Base-by-base conservation (phyloP, 139 green algal genomes). In the Chlamydomonas sphaeroides region DNA sequence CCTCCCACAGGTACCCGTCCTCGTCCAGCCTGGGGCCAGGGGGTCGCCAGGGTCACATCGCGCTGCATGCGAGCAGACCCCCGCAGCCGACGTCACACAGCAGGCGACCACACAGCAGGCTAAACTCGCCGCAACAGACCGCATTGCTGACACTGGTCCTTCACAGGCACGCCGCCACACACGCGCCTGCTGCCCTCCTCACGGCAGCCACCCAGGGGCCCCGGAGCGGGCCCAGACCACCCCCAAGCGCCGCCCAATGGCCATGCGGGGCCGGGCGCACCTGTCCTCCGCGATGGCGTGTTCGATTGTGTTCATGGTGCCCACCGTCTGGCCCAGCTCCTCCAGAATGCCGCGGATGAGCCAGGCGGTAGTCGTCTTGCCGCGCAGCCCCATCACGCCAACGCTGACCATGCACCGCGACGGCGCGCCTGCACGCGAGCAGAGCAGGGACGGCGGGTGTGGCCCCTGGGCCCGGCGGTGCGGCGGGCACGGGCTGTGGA, bases 351-450 rank as follows among this genome's bases (percentile, higher is more conserved):
- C 91, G 17, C 95, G 92, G 23, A 97, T 86, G 32, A 99, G 88
- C 94, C 97, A 99, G 33, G 90, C 87, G 0, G 91, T 92, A 3
- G 96, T 99, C n/a, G 95, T 99, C 92, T 99, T 99, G 73, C 97
- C 97, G 57, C 89, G 87, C 30, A 85, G 94, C 38, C 97, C 97
- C 49, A 93, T 88, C 28, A 99, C 76, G 33, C 88, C 95, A 20
- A 98, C 81, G 6, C 88, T 84, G n/a, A 86, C 79, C 86, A 95
- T 85, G 41, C 78, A 78, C 20, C 62, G 67, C 0, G 83, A 88
- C 6, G 92, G 91, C 23, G 63, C 72, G 38, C 93, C 89, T 90
- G 74, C 6, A 5, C 8, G n/a, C n/a, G n/a, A n/a, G n/a, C n/a
- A n/a, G n/a, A n/a, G n/a, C n/a, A n/a, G n/a, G n/a, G n/a, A n/a